Conservation (phyloP, 2,329 filamentous ascomycete genomes). For the Sporothrix curviconia region DNA sequence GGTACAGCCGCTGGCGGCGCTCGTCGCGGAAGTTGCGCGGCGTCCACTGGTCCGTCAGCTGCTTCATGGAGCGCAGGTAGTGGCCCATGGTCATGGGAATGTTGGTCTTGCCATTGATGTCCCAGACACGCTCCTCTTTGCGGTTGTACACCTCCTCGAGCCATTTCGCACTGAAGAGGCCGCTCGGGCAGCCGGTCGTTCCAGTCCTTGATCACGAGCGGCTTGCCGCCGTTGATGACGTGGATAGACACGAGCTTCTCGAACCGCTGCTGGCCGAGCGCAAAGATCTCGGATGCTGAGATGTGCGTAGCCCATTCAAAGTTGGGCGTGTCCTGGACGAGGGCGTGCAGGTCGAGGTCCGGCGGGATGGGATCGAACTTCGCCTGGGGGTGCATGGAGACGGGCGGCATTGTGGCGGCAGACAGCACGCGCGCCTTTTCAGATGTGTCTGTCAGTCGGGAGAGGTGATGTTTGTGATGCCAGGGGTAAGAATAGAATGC, state of each 20-base stretch:
- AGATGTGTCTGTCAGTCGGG: too few relatives aligned
- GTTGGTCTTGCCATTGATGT: slow-evolving; percentile 65
- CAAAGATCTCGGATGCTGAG: slow-evolving; percentile 68
- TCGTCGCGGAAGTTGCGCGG: slow-evolving; percentile 70
- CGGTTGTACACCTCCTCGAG: slow-evolving; percentile 70
- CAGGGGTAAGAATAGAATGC: too few relatives aligned
- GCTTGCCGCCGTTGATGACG: slow-evolving; percentile 78
- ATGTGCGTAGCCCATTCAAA: slow-evolving; percentile 84
- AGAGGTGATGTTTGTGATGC: too few relatives aligned
- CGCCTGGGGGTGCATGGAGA: slow-evolving; percentile 67
- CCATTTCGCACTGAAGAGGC: slow-evolving; percentile 77
- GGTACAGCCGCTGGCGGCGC: slow-evolving; percentile 76
- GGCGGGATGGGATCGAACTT: slow-evolving; percentile 89
- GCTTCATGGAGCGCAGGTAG: slow-evolving; percentile 81
- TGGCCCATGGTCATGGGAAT: slow-evolving; percentile 83
- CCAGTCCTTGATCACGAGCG: slow-evolving; percentile 87
- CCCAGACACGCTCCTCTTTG: slow-evolving; percentile 78
- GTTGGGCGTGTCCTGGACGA: slow-evolving; percentile 74
- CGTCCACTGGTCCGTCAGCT: slow-evolving; percentile 76
- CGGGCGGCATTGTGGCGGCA: slow-evolving; percentile 58
- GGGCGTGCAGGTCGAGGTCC: slow-evolving; percentile 65
- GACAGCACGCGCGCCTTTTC: too few relatives aligned
- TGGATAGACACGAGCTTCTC: slow-evolving; percentile 79
- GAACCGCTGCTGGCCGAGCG: slow-evolving; percentile 70
- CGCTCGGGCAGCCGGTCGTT: slow-evolving; percentile 65